These are phyloP conservation scores for Liquidambar formosana DNA, from an alignment of 164 flowering plant species.

Conservation along the genomic window DNA sequence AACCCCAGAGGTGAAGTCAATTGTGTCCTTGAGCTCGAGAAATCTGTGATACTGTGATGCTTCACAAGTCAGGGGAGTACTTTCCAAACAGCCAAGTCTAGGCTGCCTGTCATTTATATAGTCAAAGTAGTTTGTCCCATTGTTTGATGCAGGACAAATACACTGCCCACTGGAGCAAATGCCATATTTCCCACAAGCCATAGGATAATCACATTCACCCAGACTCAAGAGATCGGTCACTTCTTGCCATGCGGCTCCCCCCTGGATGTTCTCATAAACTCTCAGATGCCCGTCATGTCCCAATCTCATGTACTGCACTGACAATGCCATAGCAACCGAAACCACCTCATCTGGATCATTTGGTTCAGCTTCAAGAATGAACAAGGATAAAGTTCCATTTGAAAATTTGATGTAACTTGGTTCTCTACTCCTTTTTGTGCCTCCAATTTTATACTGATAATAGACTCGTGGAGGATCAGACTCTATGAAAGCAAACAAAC, in stretches of 20 bases:
- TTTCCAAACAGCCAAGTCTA: constrained; percentile 21
- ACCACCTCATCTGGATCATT: neutral
- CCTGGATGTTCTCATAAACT: constrained; percentile 16
- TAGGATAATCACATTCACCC: constrained; percentile 24
- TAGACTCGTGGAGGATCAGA: constrained; percentile 16
- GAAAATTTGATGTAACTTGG: too few species aligned
- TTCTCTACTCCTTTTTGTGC: too few species aligned
- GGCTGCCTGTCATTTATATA: constrained; percentile 14
- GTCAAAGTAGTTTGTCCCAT: constrained; percentile 7
- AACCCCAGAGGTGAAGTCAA: constrained; percentile 15
- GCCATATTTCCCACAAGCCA: constrained; percentile 30
- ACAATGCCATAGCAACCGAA: constrained; percentile 3
- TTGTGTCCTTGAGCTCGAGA: constrained; percentile 9
- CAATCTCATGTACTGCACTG: constrained; percentile 30
- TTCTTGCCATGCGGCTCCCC: neutral
- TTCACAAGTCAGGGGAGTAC: constrained; percentile 13
- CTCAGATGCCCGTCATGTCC: constrained; percentile 33
- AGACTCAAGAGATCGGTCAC: constrained; percentile 14
- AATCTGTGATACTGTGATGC: constrained; percentile 13
- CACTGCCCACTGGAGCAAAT: constrained; percentile 27
- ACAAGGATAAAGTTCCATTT: too few species aligned
- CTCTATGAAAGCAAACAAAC: constrained; percentile 9
- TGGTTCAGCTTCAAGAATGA: too few species aligned
- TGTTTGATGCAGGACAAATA: constrained; percentile 13
- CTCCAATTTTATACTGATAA: neutral